Evolutionary conservation across 1,284 basidiomycete species (phyloP).

Genomic region (Kalmanozyma brasiliensis): DNA sequence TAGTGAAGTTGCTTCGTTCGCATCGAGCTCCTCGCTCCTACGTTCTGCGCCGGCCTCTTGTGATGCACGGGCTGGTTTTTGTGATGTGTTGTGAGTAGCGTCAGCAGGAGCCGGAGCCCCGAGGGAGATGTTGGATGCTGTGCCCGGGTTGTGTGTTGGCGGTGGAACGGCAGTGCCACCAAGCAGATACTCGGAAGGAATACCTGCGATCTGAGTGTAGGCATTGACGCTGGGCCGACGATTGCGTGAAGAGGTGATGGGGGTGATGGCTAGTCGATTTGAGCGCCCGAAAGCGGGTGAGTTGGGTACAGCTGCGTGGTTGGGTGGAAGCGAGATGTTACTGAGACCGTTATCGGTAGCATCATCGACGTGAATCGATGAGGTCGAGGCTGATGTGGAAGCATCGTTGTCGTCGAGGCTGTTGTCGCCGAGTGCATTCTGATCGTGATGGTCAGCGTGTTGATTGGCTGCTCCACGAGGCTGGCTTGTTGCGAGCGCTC

Average conservation of each 20-base stretch:
- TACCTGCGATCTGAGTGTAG: conserved; percentile 41
- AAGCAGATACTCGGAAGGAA: conserved; percentile 48
- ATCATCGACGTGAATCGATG: conserved; percentile 27
- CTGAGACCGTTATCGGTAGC: conserved; percentile 32
- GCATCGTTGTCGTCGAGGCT: conserved; percentile 17
- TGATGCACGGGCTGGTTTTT: conserved; percentile 6
- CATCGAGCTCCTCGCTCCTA: conserved; percentile 7
- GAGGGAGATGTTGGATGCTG: conserved; percentile 25
- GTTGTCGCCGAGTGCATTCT: conserved; percentile 14
- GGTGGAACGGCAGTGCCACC: conserved; percentile 43
- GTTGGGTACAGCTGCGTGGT: conserved; percentile 14
- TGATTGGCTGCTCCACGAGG: conserved; percentile 6
- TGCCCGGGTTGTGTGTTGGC: conserved; percentile 21
- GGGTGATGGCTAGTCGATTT: conserved; percentile 25
- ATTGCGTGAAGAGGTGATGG: conserved; percentile 30
- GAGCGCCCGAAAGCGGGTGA: conserved; percentile 35
- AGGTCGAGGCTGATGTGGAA: conserved; percentile 17
- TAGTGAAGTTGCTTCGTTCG: conserved; percentile 33
- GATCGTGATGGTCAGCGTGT: conserved; percentile 5
- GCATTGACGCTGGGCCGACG: conserved; percentile 45
- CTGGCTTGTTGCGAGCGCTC: conserved; percentile 16
- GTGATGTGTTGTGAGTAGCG: neutral
- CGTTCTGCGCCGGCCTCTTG: conserved; percentile 1
- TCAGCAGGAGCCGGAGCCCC: conserved; percentile 13
- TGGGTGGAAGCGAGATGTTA: conserved; percentile 38